A percentile compares a stretch with the other conserved stretches of the same genome.
phyloP scores from a whole-genome alignment of 345 rosid species.

The Citrus unshiu region DNA sequence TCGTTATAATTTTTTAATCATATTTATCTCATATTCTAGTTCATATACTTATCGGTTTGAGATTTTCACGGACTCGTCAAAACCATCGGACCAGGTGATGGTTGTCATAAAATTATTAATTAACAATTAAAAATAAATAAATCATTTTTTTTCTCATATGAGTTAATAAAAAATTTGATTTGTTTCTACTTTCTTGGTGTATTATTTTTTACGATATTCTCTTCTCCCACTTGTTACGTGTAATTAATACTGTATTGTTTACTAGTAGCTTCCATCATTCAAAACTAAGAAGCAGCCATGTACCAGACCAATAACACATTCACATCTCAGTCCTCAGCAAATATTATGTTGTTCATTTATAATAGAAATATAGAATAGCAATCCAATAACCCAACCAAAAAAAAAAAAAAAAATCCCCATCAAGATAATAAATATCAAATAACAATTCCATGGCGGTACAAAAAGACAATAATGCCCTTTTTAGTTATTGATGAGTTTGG shows the following conservation, averaged over 20 bases:
- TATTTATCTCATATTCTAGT: too few relatives aligned
- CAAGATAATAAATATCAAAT: background rate
- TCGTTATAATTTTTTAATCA: too few relatives aligned
- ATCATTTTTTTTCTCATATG: too few relatives aligned
- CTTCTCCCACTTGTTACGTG: too few relatives aligned
- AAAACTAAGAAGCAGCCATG: background rate
- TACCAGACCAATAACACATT: slow-evolving; percentile 2
- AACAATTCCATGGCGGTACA: background rate
- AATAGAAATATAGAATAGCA: too few relatives aligned
- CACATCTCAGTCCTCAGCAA: background rate
- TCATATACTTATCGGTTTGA: background rate
- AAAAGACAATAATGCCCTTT: slow-evolving; percentile 26
- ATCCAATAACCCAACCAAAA: too few relatives aligned
- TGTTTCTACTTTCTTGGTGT: too few relatives aligned
- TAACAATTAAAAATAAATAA: too few relatives aligned
- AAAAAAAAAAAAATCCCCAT: too few relatives aligned
- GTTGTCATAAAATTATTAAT: background rate
- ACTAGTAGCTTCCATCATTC: background rate
- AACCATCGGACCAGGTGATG: background rate
- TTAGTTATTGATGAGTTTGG: background rate
- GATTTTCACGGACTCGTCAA: background rate
- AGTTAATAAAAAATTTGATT: background rate
- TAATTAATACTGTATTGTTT: background rate
- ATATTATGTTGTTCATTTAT: background rate
- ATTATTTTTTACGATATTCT: too few relatives aligned